A percentile compares a stretch with the other conserved stretches of the same genome.
Conservation (phyloP, 768 basidiomycete genomes). For the Tulasnella sp. region DNA sequence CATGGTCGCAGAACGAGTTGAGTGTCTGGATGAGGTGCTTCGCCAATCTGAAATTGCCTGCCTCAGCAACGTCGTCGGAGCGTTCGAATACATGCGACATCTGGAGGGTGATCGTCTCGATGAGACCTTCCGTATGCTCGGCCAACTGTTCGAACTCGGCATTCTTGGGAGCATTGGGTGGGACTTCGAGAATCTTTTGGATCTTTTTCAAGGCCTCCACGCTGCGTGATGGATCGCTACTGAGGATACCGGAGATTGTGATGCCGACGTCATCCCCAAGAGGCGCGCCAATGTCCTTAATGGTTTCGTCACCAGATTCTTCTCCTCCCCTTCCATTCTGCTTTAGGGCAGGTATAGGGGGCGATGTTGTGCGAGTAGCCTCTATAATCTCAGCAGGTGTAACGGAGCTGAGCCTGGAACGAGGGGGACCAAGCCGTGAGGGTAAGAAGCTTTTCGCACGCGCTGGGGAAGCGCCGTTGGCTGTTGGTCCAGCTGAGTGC, state of each 20-base stretch:
- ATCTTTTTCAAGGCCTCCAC: constrained; percentile 93
- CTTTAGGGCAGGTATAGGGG: neutral
- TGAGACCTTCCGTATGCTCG: constrained; percentile 74
- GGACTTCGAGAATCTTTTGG: constrained; percentile 75
- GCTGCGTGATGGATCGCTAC: constrained; percentile 76
- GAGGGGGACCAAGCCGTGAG: constrained; percentile 67
- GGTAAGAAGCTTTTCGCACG: constrained; percentile 69
- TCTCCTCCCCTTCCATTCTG: neutral
- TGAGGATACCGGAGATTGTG: constrained; percentile 83
- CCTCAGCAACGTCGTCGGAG: constrained; percentile 63
- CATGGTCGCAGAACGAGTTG: constrained; percentile 90
- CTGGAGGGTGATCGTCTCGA: constrained; percentile 85
- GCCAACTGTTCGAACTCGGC: constrained; percentile 73
- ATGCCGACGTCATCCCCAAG: constrained; percentile 56
- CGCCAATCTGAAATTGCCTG: constrained; percentile 85
- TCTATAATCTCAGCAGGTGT: neutral
- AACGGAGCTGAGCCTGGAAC: constrained; percentile 33
- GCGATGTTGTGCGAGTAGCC: neutral
- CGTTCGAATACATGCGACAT: constrained; percentile 90
- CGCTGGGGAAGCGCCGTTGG: neutral
- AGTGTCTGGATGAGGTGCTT: constrained; percentile 97
- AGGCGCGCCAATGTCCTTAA: neutral
- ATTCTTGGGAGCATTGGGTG: constrained; percentile 66
- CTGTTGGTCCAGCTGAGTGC: no score
- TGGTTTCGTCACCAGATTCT: constrained; percentile 2